phyloP scores from a whole-genome alignment of 1,284 basidiomycete species.

The Malassezia furfur region DNA sequence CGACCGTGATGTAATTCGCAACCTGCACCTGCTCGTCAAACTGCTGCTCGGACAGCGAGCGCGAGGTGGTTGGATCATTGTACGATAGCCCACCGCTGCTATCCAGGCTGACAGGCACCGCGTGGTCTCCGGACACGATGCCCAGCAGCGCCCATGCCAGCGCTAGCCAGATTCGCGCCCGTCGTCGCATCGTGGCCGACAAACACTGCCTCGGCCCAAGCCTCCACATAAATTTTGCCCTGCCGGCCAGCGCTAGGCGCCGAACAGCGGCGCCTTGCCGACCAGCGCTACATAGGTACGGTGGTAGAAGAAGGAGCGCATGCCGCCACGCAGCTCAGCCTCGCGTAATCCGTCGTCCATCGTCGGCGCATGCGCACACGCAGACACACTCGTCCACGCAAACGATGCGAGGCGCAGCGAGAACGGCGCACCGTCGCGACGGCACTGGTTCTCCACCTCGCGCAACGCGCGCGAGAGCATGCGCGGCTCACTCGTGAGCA shows the following conservation, averaged over 20 bases:
- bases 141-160: background rate
- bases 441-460: slow-evolving; percentile 12
- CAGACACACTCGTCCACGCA: background rate
- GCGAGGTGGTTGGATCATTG: background rate
- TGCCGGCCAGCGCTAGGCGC: background rate
- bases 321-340: background rate
- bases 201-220: background rate
- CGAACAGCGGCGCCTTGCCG: slow-evolving; percentile 4
- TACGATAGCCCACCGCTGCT: background rate
- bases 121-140: background rate
- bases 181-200: background rate
- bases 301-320: slow-evolving; percentile 11
- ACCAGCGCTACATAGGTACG: slow-evolving; percentile 4
- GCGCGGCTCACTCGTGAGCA: slow-evolving; percentile 11
- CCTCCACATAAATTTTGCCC: too few species aligned
- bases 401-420: background rate
- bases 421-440: background rate
- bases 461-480: slow-evolving; percentile 8
- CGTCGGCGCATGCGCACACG: background rate
- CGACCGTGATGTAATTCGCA: slow-evolving; percentile 18
- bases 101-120: too few species aligned
- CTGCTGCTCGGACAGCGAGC: background rate
- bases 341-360: slow-evolving; percentile 2
- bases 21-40: slow-evolving; percentile 6
- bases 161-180: background rate